A percentile compares a stretch with the other conserved stretches of the same genome.
phyloP scores from a whole-genome alignment of 1,284 basidiomycete species.

The Ceratorhiza oryzae-sativae region DNA sequence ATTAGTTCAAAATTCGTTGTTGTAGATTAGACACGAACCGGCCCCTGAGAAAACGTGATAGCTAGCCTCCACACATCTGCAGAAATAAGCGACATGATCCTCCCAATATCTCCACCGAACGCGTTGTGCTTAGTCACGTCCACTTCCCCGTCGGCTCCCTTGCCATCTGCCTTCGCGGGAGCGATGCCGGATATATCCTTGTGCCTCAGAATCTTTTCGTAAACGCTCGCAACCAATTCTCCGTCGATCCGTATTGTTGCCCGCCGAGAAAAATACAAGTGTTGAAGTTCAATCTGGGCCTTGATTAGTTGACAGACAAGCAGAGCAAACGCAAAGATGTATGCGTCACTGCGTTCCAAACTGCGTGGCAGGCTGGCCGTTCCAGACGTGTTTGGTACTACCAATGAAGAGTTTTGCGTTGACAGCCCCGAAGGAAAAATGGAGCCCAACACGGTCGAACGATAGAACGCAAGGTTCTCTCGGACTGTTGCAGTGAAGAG shows the following conservation, averaged over 20 bases:
- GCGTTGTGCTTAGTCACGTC: background rate
- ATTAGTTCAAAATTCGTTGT: background rate
- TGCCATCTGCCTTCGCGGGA: background rate
- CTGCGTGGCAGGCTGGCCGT: background rate
- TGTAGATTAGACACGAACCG: background rate
- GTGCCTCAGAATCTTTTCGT: slow-evolving; percentile 36
- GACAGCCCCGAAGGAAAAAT: background rate
- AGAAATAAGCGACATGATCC: slow-evolving; percentile 30
- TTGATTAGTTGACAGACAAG: slow-evolving; percentile 33
- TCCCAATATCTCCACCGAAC: slow-evolving; percentile 37
- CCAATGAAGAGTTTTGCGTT: background rate
- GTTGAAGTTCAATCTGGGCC: slow-evolving; percentile 36
- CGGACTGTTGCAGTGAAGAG: background rate
- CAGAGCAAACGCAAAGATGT: slow-evolving; percentile 29
- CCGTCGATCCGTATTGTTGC: slow-evolving; percentile 16
- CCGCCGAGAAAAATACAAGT: slow-evolving; percentile 34
- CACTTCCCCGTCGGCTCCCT: slow-evolving; percentile 6
- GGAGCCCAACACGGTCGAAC: background rate
- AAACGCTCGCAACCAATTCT: slow-evolving; percentile 37
- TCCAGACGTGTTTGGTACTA: background rate
- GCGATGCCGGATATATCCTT: slow-evolving; percentile 28
- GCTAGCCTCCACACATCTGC: slow-evolving; percentile 9
- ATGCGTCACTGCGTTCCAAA: slow-evolving; percentile 24
- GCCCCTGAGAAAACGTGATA: background rate
- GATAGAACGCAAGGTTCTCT: background rate